These are phyloP conservation scores for Yarrowia porcina DNA, from an alignment of 805 yeast species.

Conservation along the genomic window DNA sequence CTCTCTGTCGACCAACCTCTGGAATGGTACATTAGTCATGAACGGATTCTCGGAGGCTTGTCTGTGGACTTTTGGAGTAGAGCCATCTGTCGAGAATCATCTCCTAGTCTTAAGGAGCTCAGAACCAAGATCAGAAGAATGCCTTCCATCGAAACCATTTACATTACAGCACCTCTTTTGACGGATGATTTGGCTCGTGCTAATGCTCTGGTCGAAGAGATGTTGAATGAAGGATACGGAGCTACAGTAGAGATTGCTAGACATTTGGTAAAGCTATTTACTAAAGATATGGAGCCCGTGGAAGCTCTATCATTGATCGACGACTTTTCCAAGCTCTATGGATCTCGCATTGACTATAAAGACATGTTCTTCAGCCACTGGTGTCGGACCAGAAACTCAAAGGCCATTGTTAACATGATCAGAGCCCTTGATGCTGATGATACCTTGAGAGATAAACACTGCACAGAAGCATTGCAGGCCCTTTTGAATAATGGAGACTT, in stretches of 20 bases:
- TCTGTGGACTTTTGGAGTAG: background rate
- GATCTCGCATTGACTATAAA: background rate
- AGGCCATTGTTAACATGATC: background rate
- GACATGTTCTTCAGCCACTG: slow-evolving; percentile 12
- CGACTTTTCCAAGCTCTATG: background rate
- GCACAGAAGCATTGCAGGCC: background rate
- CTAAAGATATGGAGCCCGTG: background rate
- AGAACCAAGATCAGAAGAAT: background rate
- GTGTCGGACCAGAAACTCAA: slow-evolving; percentile 6
- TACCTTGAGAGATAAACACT: no score
- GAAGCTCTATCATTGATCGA: background rate
- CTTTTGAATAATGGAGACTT: background rate
- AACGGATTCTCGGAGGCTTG: background rate
- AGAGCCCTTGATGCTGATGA: background rate
- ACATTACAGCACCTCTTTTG: background rate
- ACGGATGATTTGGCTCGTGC: background rate
- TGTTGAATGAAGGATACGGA: slow-evolving; percentile 3
- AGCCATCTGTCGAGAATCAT: background rate
- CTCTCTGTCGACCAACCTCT: background rate
- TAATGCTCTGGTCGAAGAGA: background rate
- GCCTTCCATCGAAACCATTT: background rate
- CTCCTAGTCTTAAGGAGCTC: background rate
- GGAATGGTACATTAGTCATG: slow-evolving; percentile 1
- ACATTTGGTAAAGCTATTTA: slow-evolving; percentile 4
- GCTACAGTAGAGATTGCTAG: background rate